Conservation (phyloP, 2,329 filamentous ascomycete genomes). For the Scytalidium lignicola region DNA sequence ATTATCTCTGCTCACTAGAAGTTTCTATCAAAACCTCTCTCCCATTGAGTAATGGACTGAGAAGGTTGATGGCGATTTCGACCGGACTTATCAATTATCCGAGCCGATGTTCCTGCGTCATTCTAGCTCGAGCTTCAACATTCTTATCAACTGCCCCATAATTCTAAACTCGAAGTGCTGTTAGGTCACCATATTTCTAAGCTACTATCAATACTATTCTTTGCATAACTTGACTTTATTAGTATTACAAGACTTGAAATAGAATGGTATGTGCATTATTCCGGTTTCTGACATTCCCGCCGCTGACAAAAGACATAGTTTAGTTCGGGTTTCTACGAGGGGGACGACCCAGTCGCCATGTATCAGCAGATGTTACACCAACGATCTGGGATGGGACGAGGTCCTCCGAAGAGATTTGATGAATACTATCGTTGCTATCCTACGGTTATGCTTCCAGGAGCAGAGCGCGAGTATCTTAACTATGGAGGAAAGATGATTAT, state of each 20-base stretch:
- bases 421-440: constrained; percentile 99
- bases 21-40: background rate
- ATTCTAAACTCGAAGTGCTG: background rate
- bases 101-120: background rate
- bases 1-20: constrained; percentile 37
- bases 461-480: constrained; percentile 84
- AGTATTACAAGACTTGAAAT: background rate
- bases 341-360: constrained; percentile 24
- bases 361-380: constrained; percentile 23
- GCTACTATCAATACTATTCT: background rate
- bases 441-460: constrained; percentile 85
- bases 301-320: constrained; percentile 19
- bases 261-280: background rate
- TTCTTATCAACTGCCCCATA: background rate
- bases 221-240: background rate
- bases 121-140: background rate
- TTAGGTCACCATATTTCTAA: background rate
- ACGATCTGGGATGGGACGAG: constrained; percentile 15
- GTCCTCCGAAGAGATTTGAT: constrained; percentile 73
- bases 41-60: background rate
- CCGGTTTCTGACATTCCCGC: background rate
- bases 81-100: background rate
- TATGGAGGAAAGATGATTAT: constrained; percentile 97
- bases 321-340: constrained; percentile 21
- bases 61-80: background rate